phyloP scores from a whole-genome alignment of 164 flowering plant genomes.

The Dillenia turbinata region DNA sequence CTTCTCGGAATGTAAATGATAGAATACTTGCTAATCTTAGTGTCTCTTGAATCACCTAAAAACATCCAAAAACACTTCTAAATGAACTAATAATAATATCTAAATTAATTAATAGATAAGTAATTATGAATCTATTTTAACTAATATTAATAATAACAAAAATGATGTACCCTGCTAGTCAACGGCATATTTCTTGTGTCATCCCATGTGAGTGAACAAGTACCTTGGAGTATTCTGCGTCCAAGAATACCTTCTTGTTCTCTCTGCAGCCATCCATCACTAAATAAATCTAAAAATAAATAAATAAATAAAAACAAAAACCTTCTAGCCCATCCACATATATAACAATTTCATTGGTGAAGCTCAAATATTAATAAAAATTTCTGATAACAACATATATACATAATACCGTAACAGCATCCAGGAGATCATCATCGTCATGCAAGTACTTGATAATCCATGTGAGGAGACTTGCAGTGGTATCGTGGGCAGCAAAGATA shows the following conservation, averaged over 20 bases:
- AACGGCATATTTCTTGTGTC: slow-evolving; percentile 71
- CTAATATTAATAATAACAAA: neutral
- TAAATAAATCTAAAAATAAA: neutral
- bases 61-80: neutral
- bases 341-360: too few species aligned
- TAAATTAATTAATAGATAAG: too few species aligned
- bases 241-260: slow-evolving; percentile 62
- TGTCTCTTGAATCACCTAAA: slow-evolving; percentile 79
- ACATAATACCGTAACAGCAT: slow-evolving; percentile 57
- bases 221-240: slow-evolving; percentile 24
- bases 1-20: slow-evolving; percentile 90
- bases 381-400: neutral
- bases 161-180: slow-evolving; percentile 53
- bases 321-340: too few species aligned
- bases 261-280: slow-evolving; percentile 31
- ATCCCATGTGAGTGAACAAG: slow-evolving; percentile 64
- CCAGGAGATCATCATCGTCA: slow-evolving; percentile 47
- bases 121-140: neutral
- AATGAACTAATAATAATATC: neutral
- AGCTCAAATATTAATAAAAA: too few species aligned
- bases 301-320: neutral
- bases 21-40: slow-evolving; percentile 65
- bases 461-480: slow-evolving; percentile 86
- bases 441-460: slow-evolving; percentile 78
- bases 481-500: slow-evolving; percentile 90